Evolutionary conservation across 2,329 filamentous ascomycete species (phyloP).

Genomic region (Penicillium nordicum): DNA sequence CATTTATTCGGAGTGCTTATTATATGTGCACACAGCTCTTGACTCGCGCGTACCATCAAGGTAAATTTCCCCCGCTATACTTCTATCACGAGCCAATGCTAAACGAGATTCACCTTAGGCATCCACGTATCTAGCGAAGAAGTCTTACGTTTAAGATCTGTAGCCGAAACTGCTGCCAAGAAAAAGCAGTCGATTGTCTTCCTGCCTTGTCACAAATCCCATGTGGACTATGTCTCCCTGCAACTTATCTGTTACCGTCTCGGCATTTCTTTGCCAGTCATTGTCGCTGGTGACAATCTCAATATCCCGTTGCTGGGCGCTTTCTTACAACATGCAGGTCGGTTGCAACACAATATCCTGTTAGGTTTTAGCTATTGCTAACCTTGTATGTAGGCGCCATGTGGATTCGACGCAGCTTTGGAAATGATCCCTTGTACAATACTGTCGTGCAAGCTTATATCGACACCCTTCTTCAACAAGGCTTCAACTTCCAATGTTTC

Average conservation of each 20-base stretch:
- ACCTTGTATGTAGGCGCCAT: constrained; percentile 62
- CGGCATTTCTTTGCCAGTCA: constrained; percentile 81
- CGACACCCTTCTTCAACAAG: constrained; percentile 82
- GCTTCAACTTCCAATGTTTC: constrained; percentile 95
- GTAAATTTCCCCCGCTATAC: constrained; percentile 35
- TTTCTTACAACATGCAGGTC: constrained; percentile 87
- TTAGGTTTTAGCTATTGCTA: constrained; percentile 7
- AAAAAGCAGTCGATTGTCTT: constrained; percentile 97
- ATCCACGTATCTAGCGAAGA: constrained; percentile 97
- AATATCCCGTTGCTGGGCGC: constrained; percentile 88
- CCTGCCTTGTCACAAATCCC: constrained; percentile 87
- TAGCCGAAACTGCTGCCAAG: constrained; percentile 76
- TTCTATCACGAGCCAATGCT: not conserved
- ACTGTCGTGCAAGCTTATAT: constrained; percentile 96
- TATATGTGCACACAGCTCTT: constrained; percentile 84
- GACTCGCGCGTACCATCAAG: constrained; percentile 92
- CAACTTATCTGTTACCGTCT: constrained; percentile 95
- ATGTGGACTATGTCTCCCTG: constrained; percentile 92
- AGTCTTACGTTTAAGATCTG: constrained; percentile 73
- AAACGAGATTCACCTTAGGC: constrained; percentile 35
- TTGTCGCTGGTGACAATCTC: constrained; percentile 92
- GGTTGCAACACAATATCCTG: constrained; percentile 13
- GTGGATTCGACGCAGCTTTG: constrained; percentile 92
- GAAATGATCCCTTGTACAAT: constrained; percentile 83
- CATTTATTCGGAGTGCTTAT: constrained; percentile 88